Evolutionary conservation across 306 rosid species (phyloP), one percentile per base, ranked within the genome.

Genomic region (Macrotyloma uniflorum): DNA sequence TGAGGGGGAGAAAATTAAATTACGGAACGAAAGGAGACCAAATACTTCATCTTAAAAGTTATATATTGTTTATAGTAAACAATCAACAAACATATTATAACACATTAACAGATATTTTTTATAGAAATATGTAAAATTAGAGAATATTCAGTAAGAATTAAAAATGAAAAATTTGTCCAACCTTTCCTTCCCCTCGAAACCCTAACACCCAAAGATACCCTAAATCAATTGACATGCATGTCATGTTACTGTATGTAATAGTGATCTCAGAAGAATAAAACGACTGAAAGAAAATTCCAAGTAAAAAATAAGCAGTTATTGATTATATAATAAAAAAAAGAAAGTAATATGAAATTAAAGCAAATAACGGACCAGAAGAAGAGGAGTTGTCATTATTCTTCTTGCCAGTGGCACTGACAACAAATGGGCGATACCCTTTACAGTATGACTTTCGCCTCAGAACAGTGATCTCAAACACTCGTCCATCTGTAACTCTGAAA

Each of bases 301-400:
- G 55, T 14, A 2, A 22, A 50, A 50, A 72, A 54, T 35, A 66
- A 67, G 32, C 22, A 72, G 28, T 22, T 22, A 51, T 26, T 1
- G 18, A 20, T 11, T 20, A 59, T 22, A 6, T n/a, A n/a, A n/a
- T n/a, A 58, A 51, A 55, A 46, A 61, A 47, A 19, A 4, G 12
- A 0, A 59, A 70, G n/a, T n/a, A n/a, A 67, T 46, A 24, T 57
- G 13, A 79, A 79, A 74, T 51, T 0, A 64, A 64, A 62, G 67
- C 23, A 65, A 16, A 57, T 63, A 8, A 70, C 84, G 69, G 47
- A 86, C 87, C 89, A 40, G 90, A 85, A 77, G 89, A 87, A 2
- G 93, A 87, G 5, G 90, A 88, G 78, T 85, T 82, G 73, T 83
- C 92, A 26, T 79, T 72, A 77, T 91, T 90, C 79, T 91, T 93